Evolutionary conservation across 202 grass and related monocot species (phyloP), one percentile per base, ranked within the genome.

Genomic region (Dendrocalamus latiflorus): DNA sequence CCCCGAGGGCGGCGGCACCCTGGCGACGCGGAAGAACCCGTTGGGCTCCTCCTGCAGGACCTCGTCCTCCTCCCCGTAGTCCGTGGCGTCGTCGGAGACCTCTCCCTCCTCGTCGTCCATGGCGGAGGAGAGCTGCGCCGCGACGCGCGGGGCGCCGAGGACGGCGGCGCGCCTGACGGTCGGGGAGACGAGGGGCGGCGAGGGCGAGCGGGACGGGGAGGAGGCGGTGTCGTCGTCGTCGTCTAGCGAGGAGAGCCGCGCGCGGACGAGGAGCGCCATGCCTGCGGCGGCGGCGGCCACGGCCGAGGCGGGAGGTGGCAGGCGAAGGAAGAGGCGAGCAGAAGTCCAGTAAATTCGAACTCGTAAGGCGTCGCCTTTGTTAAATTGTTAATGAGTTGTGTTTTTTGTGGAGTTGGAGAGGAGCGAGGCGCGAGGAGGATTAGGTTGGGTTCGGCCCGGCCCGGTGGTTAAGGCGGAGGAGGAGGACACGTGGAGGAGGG

Each of bases 11-110:
- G 71, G 81, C 34, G 88, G 78, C 68, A 87, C 84, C 74, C 68
- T 38, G 26, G 84, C 88, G 79, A 86, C 22, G 54, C 53, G 36
- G 79, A 83, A 87, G 68, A 90, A 68, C 14, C 88, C 84, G 80
- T 86, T 75, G 74, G 84, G 57, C 61, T 83, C 74, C 84, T 90
- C 84, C 80, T 74, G 18, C 51, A 56, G 39, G 5, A 83, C 54
- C 53, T 80, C 80, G 24, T 8, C 77, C 70, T 51, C 78, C 11
- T 61, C 88, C 20, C 43, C 88, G 79, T 57, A 60, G 79, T 70
- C 85, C 9, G 84, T 43, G 79, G 54, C 21, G 45, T 49, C 79
- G 53, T 86, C 88, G 53, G 65, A 75, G 9, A 22, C 37, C 68
- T 90, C 88, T 7, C 53, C 50, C 36, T 20, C 48, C 5, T 13